Evolutionary conservation across 371 early-diverging fungal species (phyloP), one percentile per base, ranked within the genome.

Genomic region (Saksenaea oblongispora): DNA sequence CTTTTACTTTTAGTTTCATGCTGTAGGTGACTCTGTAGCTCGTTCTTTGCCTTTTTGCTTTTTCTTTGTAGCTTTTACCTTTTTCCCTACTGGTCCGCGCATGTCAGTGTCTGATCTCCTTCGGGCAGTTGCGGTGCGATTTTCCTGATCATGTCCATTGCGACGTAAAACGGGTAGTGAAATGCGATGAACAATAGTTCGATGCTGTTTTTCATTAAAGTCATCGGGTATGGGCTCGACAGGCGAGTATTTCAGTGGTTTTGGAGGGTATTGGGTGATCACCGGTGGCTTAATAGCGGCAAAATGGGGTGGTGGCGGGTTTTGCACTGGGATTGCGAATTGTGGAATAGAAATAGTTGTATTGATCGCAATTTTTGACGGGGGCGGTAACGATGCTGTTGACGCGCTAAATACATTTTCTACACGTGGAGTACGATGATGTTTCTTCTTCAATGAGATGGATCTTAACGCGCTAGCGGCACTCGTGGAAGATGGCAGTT

Each of bases 191-290:
- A 47, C 51, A 47, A 47, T 47, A 5, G 51, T 47, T 0, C 51
- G 51, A 22, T 17, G n/a, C 11, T 17, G 51, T 22, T 22, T 47
- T 17, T 24, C 51, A 17, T 9, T 3, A 22, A 47, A 22, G 51
- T 47, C 51, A 47, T 59, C 61, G 5, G 61, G 59, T 11, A 70
- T 58, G 26, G 73, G 73, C 34, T 73, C 70, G 18, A 73, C 65
- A 44, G 74, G 74, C 15, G 70, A 67, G 18, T 71, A 71, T 39
- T 57, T 62, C 5, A 71, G 47, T 14, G 72, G 72, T 34, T 62
- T 71, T 1, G 72, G 72, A 53, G 72, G 72, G 58, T 71, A 71
- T 35, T 73, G 70, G 10, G 70, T 73, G 10, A 73, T 73, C 28
- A 73, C 56, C 1, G 67, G 67, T 55, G 67, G 67, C 39, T 65